These are phyloP conservation scores for Leccinellum albellum DNA, from an alignment of 768 basidiomycete species.

Conservation along the genomic window DNA sequence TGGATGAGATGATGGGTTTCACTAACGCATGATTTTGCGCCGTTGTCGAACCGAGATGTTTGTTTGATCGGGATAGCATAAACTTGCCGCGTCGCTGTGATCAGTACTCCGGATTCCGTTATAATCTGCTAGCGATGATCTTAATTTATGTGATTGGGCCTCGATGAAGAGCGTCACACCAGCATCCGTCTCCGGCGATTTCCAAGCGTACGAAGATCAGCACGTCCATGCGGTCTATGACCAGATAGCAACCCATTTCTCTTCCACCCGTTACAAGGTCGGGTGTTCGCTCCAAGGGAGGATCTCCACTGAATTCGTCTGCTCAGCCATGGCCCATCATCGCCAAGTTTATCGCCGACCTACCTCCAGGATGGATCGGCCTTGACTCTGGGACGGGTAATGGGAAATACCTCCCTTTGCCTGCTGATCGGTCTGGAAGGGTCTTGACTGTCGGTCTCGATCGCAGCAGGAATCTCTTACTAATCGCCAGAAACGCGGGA, in stretches of 20 bases:
- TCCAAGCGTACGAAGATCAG: constrained; percentile 58
- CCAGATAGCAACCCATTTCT: constrained; percentile 82
- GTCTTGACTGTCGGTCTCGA: constrained; percentile 83
- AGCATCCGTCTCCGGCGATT: constrained; percentile 44
- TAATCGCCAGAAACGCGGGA: constrained; percentile 67
- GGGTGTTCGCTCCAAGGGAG: not conserved
- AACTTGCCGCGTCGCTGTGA: not conserved
- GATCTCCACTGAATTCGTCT: not conserved
- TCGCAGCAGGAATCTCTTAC: constrained; percentile 73
- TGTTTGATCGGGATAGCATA: not conserved
- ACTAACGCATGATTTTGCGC: constrained; percentile 22
- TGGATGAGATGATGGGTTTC: constrained; percentile 83
- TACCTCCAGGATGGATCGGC: constrained; percentile 79
- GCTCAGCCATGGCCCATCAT: constrained; percentile 88
- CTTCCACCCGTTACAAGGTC: constrained; percentile 86
- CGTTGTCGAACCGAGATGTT: not conserved
- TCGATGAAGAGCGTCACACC: constrained; percentile 34
- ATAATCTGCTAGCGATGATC: not conserved
- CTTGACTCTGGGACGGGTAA: constrained; percentile 96
- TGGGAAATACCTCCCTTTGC: constrained; percentile 90
- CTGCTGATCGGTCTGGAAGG: constrained; percentile 53
- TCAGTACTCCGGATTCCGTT: not conserved
- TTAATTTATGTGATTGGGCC: not conserved
- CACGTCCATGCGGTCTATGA: constrained; percentile 87
- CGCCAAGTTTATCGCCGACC: constrained; percentile 61